Evolutionary conservation across 768 basidiomycete genomes (phyloP).

Genomic region (Lentinus tigrinus): DNA sequence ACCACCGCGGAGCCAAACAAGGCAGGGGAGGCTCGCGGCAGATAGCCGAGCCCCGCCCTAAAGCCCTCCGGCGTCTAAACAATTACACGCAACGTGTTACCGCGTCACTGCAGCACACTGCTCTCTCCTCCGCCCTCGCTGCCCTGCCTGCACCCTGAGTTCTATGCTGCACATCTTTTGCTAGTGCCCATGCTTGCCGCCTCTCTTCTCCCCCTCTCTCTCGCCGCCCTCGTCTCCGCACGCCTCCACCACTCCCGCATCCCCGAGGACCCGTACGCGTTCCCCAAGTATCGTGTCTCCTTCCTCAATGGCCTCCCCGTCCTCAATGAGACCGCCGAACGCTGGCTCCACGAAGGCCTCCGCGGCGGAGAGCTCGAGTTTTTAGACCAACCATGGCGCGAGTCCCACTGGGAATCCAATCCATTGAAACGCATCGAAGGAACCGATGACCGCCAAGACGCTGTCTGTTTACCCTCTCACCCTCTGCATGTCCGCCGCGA

Average conservation of each 20-base stretch:
- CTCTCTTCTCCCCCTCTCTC: constrained; percentile 35
- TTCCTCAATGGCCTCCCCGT: constrained; percentile 82
- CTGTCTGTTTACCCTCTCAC: constrained; percentile 31
- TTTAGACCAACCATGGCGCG: constrained; percentile 61
- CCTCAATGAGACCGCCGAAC: constrained; percentile 66
- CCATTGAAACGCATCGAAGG: constrained; percentile 60
- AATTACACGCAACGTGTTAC: constrained; percentile 16
- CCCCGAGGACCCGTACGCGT: constrained; percentile 78
- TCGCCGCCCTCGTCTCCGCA: constrained; percentile 22
- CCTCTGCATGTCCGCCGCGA: neutral
- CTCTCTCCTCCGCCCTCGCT: neutral
- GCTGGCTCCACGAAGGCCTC: constrained; percentile 73
- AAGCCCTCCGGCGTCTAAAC: constrained; percentile 7
- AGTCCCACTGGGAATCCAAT: constrained; percentile 38
- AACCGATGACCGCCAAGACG: constrained; percentile 36
- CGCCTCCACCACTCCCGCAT: constrained; percentile 56
- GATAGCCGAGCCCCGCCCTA: constrained; percentile 18
- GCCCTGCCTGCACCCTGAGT: neutral
- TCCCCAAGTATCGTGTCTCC: constrained; percentile 77
- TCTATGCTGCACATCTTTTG: neutral
- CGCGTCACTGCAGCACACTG: neutral
- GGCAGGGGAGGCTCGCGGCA: constrained; percentile 9
- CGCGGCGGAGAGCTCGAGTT: constrained; percentile 77
- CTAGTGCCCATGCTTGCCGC: constrained; percentile 21
- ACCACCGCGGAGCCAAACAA: no score